Base-by-base conservation (phyloP, 2,329 filamentous ascomycete genomes). In the Pezicula neosporulosa region DNA sequence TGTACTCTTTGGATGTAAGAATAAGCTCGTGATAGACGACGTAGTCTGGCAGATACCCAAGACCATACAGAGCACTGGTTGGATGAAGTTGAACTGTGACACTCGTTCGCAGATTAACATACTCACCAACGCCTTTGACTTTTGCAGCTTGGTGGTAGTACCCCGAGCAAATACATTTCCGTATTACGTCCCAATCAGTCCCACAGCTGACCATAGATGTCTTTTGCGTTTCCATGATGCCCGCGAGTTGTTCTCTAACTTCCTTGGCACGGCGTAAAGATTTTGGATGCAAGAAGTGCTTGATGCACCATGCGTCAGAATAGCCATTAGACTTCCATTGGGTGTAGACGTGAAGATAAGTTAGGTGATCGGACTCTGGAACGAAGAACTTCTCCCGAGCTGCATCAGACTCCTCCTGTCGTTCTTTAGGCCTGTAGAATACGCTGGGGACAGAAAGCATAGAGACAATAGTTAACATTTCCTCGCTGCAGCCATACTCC, bases 361-460 rank as follows among this genome's bases (percentile, higher is more conserved):
- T 99, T 38, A 99, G 76, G 67, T 99, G 94, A 68, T 99, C 94
- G 2, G 91, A 97, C 70, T 99, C 94, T 27, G 94, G 91, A 7
- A 99, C 94, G 72, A 96, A 97, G 71, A 99, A 99, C 69, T 97
- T 97, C 68, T 99, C 94, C 27, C 93, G 85, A 33, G 94, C 92
- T 1, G 92, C 86, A 64, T 99, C 94, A 6, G 93, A 94, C 73
- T 99, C 94, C 66, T 99, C 94, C 63, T 96, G 89, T 1, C 94
- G 87, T 70, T 99, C 95, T 67, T 96, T 97, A 3, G 94, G 94
- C 6, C 95, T 84, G 73, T 97, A 97, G 72, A 97, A 99, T 27
- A 97, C 94, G 56, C 87, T 95, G 9, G 94, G 94, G 0, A 99
- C 94, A 1, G 90, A 96, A 8, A 99, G 81, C 94, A 99, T 97